Base-by-base conservation (phyloP, 768 basidiomycete genomes). In the Trametes cinnabarina region DNA sequence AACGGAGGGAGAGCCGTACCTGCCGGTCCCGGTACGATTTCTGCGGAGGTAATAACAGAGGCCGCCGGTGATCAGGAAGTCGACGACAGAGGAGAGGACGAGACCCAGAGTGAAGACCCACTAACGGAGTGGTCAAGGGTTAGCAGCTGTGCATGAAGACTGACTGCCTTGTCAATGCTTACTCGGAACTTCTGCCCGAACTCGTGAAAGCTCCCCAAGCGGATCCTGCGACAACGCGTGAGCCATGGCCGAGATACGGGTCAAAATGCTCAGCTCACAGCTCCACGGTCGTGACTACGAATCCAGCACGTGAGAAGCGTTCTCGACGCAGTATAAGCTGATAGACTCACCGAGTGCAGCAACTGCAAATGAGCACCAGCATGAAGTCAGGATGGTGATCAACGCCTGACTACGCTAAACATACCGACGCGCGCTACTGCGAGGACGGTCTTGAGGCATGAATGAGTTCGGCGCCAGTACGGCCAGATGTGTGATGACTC, bases 51-150 rank as follows among this genome's bases (percentile, higher is more conserved):
- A 66, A 37, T 43, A 66, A 46, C 63, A 64, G 47, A 71, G 57
- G 15, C 43, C 57, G 25, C 40, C 30, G 19, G 68, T 65, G 48
- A 68, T 71, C 46, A 65, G 54, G 32, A 71, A 55, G 48, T 71
- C 69, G 37, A 68, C 57, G 20, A 57, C 60, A 2, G 65, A 55
- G 12, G 69, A 68, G 19, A 69, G 57, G 12, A 53, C 59, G 20
- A 71, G 62, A 17, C 68, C 68, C 14, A 67, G 47, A 14, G 66
- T 69, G 58, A 71, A 69, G 3, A 71, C 51, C 66, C 65, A 69
- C 69, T 69, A 41, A 40, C 44, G 41, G 43, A 32, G 52, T 44
- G 37, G 42, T 44, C 15, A 54, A 51, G 28, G 22, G 39, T 34
- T 34, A 34, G 11, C 20, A 5, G 12, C 25, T 28, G 46, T 25